A percentile compares a stretch with the other conserved stretches of the same genome.
Conservation (phyloP, 2,329 filamentous ascomycete species). For the Juglanconis juglandina region DNA sequence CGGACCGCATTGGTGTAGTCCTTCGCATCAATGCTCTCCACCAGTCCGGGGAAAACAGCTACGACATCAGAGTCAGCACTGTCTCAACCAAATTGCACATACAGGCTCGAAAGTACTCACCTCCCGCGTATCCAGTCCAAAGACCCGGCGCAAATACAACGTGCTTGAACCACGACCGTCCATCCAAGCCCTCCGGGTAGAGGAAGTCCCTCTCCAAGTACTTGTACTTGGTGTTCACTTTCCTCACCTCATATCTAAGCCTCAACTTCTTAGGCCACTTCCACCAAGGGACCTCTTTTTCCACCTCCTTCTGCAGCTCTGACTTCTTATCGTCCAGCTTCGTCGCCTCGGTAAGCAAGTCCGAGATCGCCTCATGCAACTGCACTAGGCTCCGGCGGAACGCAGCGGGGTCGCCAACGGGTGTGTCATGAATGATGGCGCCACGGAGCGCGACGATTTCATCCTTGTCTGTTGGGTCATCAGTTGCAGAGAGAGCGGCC, state of each 20-base stretch:
- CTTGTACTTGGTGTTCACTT: constrained; percentile 79
- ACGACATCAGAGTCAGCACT: constrained; percentile 30
- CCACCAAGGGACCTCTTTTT: constrained; percentile 45
- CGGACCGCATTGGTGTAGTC: constrained; percentile 56
- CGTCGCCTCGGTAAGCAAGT: constrained; percentile 7
- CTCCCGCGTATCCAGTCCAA: constrained; percentile 87
- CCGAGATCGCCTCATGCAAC: constrained; percentile 30
- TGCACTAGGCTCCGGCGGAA: constrained; percentile 38
- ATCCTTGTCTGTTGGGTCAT: constrained; percentile 21
- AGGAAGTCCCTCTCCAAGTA: constrained; percentile 77
- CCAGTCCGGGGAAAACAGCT: constrained; percentile 61
- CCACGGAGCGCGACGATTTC: constrained; percentile 17
- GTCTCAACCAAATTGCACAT: constrained; percentile 44
- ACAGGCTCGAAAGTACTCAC: constrained; percentile 37
- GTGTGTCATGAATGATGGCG: constrained; percentile 17
- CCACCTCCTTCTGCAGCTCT: constrained; percentile 33
- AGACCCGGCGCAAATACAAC: constrained; percentile 87
- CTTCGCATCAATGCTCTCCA: constrained; percentile 59
- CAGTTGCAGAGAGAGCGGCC: constrained; percentile 15
- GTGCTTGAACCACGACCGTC: constrained; percentile 87
- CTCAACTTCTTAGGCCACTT: constrained; percentile 65
- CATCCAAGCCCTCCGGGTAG: constrained; percentile 71
- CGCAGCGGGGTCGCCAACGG: constrained; percentile 32
- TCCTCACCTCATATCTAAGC: constrained; percentile 60
- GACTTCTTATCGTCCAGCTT: constrained; percentile 42